phyloP scores from a whole-genome alignment of 2,329 filamentous ascomycete genomes.

The Phoma sp. region DNA sequence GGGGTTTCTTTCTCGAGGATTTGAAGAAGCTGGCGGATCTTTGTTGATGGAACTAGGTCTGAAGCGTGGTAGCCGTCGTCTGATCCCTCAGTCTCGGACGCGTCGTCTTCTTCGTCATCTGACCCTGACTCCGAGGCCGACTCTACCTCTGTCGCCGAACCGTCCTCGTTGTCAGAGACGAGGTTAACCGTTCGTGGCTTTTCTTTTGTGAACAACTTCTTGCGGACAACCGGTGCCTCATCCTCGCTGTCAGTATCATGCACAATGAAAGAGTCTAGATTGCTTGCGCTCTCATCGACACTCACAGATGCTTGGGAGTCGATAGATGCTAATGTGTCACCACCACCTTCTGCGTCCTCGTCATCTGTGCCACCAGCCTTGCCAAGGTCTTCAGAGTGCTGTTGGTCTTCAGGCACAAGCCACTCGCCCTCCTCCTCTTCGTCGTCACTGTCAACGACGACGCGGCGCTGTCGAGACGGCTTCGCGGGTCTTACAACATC shows the following conservation, averaged over 20 bases:
- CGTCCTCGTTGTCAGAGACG: conserved; percentile 54
- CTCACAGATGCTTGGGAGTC: conserved; percentile 72
- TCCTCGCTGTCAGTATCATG: conserved; percentile 50
- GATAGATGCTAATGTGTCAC: conserved; percentile 76
- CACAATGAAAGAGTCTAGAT: conserved; percentile 45
- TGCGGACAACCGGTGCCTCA: conserved; percentile 39
- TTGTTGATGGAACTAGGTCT: conserved; percentile 74
- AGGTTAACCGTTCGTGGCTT: conserved; percentile 62
- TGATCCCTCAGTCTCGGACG: conserved; percentile 51
- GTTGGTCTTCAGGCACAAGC: conserved; percentile 75
- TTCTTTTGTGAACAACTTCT: conserved; percentile 34
- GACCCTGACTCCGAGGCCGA: conserved; percentile 50
- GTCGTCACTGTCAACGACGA: conserved; percentile 71
- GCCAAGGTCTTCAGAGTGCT: conserved; percentile 66
- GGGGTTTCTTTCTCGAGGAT: conserved; percentile 80
- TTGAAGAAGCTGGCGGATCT: conserved; percentile 83
- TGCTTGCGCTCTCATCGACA: conserved; percentile 55
- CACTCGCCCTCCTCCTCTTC: conserved; percentile 76
- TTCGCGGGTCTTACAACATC: conserved; percentile 19
- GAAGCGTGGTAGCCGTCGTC: conserved; percentile 51
- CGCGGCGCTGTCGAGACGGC: conserved; percentile 39
- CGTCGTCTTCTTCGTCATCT: conserved; percentile 52
- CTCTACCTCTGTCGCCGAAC: conserved; percentile 47
- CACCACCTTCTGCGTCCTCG: conserved; percentile 85
- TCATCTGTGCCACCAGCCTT: conserved; percentile 85